Percentiles rank a stretch among this genome's conserved stretches.
phyloP scores from a whole-genome alignment of 2,329 filamentous ascomycete species.

The Bipolaris zeicola region DNA sequence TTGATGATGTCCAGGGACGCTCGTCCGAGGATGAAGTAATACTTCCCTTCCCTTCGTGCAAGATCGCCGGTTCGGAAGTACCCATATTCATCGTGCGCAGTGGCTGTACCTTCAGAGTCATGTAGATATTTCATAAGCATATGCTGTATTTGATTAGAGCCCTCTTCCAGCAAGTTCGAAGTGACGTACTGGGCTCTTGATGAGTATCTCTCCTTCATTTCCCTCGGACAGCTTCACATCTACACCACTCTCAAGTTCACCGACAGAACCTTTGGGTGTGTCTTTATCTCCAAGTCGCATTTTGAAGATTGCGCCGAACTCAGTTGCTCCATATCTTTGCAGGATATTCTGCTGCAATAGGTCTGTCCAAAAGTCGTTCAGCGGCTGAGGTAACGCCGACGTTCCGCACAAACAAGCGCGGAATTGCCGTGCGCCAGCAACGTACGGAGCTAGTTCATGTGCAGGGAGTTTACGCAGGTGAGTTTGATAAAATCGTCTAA shows the following conservation, averaged over 20 bases:
- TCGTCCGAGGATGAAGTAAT: constrained; percentile 60
- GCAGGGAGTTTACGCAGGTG: constrained; percentile 38
- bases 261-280: constrained; percentile 42
- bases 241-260: constrained; percentile 47
- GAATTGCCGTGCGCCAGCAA: constrained; percentile 51
- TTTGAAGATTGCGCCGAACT: constrained; percentile 53
- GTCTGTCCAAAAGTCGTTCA: constrained; percentile 58
- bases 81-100: constrained; percentile 54
- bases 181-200: constrained; percentile 42
- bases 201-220: constrained; percentile 56
- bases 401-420: constrained; percentile 54
- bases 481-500: constrained; percentile 46
- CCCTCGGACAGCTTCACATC: constrained; percentile 52
- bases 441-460: constrained; percentile 46
- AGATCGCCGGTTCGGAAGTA: constrained; percentile 59
- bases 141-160: constrained; percentile 26
- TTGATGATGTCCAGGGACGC: constrained; percentile 62
- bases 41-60: constrained; percentile 49
- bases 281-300: constrained; percentile 43
- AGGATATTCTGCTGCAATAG: constrained; percentile 52
- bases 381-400: constrained; percentile 56
- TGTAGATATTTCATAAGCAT: constrained; percentile 51
- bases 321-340: constrained; percentile 54
- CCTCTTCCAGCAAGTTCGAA: background rate
- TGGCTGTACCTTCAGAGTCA: constrained; percentile 53